A percentile compares a stretch with the other conserved stretches of the same genome.
Evolutionary conservation across 2,329 filamentous ascomycete genomes (phyloP).

Genomic region (Stromatinia cepivora): DNA sequence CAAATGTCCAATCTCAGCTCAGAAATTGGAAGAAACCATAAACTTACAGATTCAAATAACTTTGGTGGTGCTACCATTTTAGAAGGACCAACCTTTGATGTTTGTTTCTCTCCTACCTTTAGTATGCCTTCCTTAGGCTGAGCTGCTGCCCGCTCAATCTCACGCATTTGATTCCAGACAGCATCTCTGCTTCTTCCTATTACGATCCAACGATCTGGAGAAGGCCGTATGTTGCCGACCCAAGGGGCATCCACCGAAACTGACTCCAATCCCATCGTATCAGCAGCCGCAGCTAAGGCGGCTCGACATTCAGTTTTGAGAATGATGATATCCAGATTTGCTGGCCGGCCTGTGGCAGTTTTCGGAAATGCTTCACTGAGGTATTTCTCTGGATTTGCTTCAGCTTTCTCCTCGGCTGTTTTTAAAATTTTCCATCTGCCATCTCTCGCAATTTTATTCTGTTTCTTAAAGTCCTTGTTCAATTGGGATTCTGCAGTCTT

Average conservation of each 20-base stretch:
- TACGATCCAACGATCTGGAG: constrained; percentile 28
- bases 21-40: neutral
- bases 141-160: constrained; percentile 25
- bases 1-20: neutral
- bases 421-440: constrained; percentile 22
- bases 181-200: constrained; percentile 28
- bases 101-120: constrained; percentile 10
- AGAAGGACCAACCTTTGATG: constrained; percentile 1
- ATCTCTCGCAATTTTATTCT: constrained; percentile 23
- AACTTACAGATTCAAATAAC: constrained; percentile 1
- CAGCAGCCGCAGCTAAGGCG: constrained; percentile 20
- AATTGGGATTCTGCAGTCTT: constrained; percentile 26
- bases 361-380: constrained; percentile 27
- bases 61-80: neutral
- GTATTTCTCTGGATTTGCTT: constrained; percentile 25
- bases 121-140: constrained; percentile 19
- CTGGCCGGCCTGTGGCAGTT: constrained; percentile 25
- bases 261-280: constrained; percentile 23
- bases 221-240: constrained; percentile 23
- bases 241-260: constrained; percentile 27
- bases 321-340: constrained; percentile 29
- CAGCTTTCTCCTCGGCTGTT: constrained; percentile 27
- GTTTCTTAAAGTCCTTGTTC: constrained; percentile 28
- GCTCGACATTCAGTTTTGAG: constrained; percentile 25
- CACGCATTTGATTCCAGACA: constrained; percentile 29